Base-by-base conservation (phyloP, 176 grass and related monocot species). In the Aegilops umbellulata region DNA sequence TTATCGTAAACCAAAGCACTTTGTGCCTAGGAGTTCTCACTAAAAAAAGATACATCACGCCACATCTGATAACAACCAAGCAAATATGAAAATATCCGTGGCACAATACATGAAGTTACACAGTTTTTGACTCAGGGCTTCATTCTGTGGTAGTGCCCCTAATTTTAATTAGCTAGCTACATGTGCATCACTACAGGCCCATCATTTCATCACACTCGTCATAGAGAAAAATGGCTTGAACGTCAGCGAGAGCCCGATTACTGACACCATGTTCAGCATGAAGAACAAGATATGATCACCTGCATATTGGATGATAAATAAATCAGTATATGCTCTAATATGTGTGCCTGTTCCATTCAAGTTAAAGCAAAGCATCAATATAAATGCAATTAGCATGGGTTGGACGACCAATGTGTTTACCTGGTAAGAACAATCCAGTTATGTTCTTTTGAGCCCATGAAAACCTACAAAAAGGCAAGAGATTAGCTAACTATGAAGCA, bases 361-460 rank as follows among this genome's bases (percentile, higher is more conserved):
- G 13, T 10, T 8, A 36, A 73, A 25, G 14, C 14, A 75, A 77
- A 79, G 16, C 8, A 42, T 73, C 11, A 78, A 30, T 25, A 77
- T 22, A 17, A 82, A 55, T 15, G 15, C 6, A 55, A 75, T 57
- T 65, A 67, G n/a, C 34, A 22, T 60, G n/a, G 22, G 7, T 58
- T 57, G 58, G 63, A 47, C 39, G 19, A 71, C 27, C n/a, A 30
- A 49, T 63, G 30, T 36, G 38, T 10, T 35, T 83, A 94, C 90
- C 85, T 65, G 90, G 74, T 70, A 94, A 69, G 35, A 94, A 86
- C 10, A 87, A 71, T 20, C 84, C 74, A 72, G 69, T 36, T 53
- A 77, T 60, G 27, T 92, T 86, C 29, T 95, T 95, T 29, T 92
- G 90, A 41, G 90, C 80, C 93, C 87, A 95, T 10, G 90, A 92